Evolutionary conservation across 805 yeast genomes (phyloP), one percentile per base, ranked within the genome.

Genomic region (Cyberlindnera misumaiensis): DNA sequence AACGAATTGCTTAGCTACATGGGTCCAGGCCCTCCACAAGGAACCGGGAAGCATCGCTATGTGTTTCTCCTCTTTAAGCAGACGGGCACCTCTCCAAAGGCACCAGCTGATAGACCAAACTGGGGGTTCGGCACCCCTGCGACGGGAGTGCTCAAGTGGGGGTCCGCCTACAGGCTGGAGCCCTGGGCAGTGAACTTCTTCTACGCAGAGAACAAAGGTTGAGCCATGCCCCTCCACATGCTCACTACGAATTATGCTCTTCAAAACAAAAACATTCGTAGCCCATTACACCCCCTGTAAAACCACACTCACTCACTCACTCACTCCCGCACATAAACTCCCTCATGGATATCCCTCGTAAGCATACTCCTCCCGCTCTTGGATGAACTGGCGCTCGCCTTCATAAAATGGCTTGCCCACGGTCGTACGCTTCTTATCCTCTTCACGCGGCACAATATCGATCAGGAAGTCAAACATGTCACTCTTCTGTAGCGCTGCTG

Each of bases 401-500:
- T 34, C 29, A 20, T 33, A 33, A 14, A 17, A 33, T 13, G 25
- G 29, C 26, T 20, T 20, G 24, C 24, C 24, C 24, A 20, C 24
- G 8, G 8, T 8, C 5, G 24, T 8, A 20, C 17, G 20, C 36
- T 26, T 45, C 44, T 71, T 74, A 4, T 75, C 59, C 70, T 76
- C 52, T 78, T 84, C 95, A 41, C 97, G 68, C 5, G 98, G 97
- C 4, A 90, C 97, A 22, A 93, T 87, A 58, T 93, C 99, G 49
- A 93, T 93, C 40, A 93, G 65, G 56, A 93, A 93, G 56, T 93
- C 99, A 68, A 90, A 94, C 96, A 93, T 90, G 59, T 93, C 98
- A 29, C 89, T 77, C 58, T 87, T 87, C 48, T 88, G 93, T 41
- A 94, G 67, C 1, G 98, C 98, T 13, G 93, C 93, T 2, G 96